These are phyloP conservation scores for Aaosphaeria arxii DNA, from an alignment of 2,329 filamentous ascomycete species.

Conservation along the genomic window DNA sequence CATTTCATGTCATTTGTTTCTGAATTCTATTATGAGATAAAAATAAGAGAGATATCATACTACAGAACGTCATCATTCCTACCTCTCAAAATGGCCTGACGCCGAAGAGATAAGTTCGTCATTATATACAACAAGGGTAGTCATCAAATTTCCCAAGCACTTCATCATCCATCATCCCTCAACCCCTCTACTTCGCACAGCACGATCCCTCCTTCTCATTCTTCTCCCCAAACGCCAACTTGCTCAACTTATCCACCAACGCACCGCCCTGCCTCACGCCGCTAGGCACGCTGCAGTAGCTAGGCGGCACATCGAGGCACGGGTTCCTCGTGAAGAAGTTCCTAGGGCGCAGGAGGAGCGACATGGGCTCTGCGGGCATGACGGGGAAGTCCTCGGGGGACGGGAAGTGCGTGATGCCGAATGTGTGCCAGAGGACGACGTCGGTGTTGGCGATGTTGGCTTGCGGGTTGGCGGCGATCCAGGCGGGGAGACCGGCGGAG, in stretches of 20 bases:
- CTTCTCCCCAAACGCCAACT: conserved; percentile 45
- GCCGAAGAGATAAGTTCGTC: too few species aligned
- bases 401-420: conserved; percentile 87
- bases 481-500: conserved; percentile 68
- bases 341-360: conserved; percentile 70
- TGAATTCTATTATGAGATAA: too few species aligned
- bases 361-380: conserved; percentile 82
- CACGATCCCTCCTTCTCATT: conserved; percentile 11
- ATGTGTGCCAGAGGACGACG: conserved; percentile 90
- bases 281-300: conserved; percentile 69
- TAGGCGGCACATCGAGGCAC: conserved; percentile 75
- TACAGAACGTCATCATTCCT: too few species aligned
- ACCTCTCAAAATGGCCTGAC: too few species aligned
- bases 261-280: conserved; percentile 55
- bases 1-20: too few species aligned
- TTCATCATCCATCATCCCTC: not conserved
- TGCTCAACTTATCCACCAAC: conserved; percentile 51
- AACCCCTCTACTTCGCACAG: conserved; percentile 10
- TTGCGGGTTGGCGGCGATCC: conserved; percentile 68
- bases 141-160: too few species aligned
- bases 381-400: conserved; percentile 87
- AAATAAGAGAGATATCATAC: too few species aligned
- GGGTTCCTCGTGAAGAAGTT: conserved; percentile 83
- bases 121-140: too few species aligned
- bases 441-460: conserved; percentile 76